Conservation (phyloP, 192 early-diverging fungal species). For the Coemansia sp. region DNA sequence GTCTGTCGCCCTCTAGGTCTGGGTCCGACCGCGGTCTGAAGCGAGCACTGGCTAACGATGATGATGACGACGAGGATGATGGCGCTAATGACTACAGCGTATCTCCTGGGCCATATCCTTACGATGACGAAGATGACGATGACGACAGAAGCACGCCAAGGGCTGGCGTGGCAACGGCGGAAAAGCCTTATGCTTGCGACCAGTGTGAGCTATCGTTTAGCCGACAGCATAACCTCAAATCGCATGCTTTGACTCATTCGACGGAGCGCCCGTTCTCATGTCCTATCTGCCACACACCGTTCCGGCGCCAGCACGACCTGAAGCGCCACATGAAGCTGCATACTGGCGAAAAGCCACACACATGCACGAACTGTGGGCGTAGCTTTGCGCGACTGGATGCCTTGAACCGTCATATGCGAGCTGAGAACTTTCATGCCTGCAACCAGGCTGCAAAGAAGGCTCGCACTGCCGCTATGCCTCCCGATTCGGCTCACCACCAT, state of each 20-base stretch:
- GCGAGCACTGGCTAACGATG: constrained; percentile 18
- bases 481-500: constrained; percentile 14
- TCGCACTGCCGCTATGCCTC: constrained; percentile 29
- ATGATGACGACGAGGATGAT: constrained; percentile 18
- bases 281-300: constrained; percentile 72
- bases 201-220: constrained; percentile 74
- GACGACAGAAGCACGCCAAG: constrained; percentile 4
- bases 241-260: constrained; percentile 76
- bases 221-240: constrained; percentile 77
- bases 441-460: constrained; percentile 62
- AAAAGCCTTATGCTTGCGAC: constrained; percentile 60
- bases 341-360: constrained; percentile 76
- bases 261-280: constrained; percentile 73
- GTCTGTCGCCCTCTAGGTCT: constrained; percentile 26
- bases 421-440: constrained; percentile 63
- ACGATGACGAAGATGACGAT: not conserved
- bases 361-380: constrained; percentile 75
- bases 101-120: constrained; percentile 11
- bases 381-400: constrained; percentile 85
- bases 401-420: constrained; percentile 72
- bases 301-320: constrained; percentile 91
- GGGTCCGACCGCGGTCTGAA: constrained; percentile 26
- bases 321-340: constrained; percentile 86
- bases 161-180: constrained; percentile 39
- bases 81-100: constrained; percentile 24